Percentiles rank a stretch among this genome's conserved stretches.
Evolutionary conservation across 148 eudicot genomes (phyloP).

Genomic region (Persicaria maculosa): DNA sequence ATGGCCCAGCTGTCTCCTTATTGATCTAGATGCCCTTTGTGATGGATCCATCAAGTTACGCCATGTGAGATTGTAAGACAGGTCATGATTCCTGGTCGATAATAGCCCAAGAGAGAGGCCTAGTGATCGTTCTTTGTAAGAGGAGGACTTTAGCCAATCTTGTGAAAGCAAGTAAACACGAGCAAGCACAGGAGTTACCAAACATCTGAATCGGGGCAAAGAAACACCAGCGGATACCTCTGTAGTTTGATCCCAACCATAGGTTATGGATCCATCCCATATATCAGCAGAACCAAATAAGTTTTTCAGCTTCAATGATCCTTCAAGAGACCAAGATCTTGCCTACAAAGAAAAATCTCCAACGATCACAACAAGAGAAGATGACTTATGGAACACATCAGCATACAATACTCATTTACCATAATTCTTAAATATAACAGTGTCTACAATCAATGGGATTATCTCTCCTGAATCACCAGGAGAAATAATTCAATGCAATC

Average conservation of each 20-base stretch:
- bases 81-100: constrained; percentile 57
- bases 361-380: constrained; percentile 13
- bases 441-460: too few relatives aligned
- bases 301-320: constrained; percentile 67
- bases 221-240: constrained; percentile 73
- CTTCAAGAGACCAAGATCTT: constrained; percentile 76
- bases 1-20: constrained; percentile 92
- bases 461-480: neutral
- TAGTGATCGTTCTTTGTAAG: constrained; percentile 61
- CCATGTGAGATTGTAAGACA: constrained; percentile 71
- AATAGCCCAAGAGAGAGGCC: constrained; percentile 72
- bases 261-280: constrained; percentile 71
- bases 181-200: constrained; percentile 55
- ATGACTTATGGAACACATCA: neutral
- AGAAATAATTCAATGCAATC: neutral
- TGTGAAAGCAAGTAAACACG: constrained; percentile 71
- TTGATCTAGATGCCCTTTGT: constrained; percentile 63
- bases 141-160: constrained; percentile 83
- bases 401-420: neutral
- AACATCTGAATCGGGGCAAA: constrained; percentile 52
- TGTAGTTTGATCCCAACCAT: constrained; percentile 77
- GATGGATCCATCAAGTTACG: constrained; percentile 81
- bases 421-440: neutral
- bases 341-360: constrained; percentile 45
- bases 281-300: constrained; percentile 71